A percentile compares a stretch with the other conserved stretches of the same genome.
Evolutionary conservation across 345 rosid species (phyloP).

Genomic region (Chamaenerion angustifolium): DNA sequence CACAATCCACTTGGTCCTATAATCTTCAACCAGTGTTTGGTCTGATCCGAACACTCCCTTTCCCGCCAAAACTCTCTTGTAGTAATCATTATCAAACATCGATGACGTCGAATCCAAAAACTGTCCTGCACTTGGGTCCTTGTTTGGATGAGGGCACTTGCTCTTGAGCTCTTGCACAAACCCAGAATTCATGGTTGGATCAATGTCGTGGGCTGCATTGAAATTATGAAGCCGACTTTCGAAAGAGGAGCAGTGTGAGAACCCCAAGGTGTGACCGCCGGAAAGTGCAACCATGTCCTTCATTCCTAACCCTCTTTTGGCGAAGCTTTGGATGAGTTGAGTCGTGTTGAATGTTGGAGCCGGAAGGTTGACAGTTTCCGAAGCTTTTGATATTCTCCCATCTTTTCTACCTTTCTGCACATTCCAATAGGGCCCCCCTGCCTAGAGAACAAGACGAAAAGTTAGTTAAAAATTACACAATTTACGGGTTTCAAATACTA

Average conservation of each 20-base stretch:
- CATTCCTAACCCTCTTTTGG: constrained; percentile 46
- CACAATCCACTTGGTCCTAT: constrained; percentile 48
- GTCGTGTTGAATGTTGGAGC: no score
- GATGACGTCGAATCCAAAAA: constrained; percentile 52
- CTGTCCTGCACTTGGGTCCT: constrained; percentile 43
- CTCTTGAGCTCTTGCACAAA: constrained; percentile 30
- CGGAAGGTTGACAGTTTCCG: no score
- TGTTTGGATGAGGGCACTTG: constrained; percentile 35
- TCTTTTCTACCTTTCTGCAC: no score
- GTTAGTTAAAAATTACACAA: no score
- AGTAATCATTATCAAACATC: constrained; percentile 52
- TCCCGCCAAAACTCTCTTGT: constrained; percentile 38
- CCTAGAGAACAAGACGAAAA: no score
- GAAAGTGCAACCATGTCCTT: constrained; percentile 76
- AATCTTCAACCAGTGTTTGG: constrained; percentile 36
- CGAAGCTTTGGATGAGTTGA: constrained; percentile 67
- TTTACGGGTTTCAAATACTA: no score
- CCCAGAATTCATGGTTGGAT: constrained; percentile 41
- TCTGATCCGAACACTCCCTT: constrained; percentile 61
- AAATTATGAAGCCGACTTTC: constrained; percentile 48
- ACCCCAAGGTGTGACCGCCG: constrained; percentile 67
- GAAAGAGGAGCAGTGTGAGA: constrained; percentile 81
- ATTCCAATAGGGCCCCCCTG: no score
- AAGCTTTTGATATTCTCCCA: no score
- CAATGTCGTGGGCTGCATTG: constrained; percentile 36